phyloP scores from a whole-genome alignment of 306 rosid genomes.

The Macrotyloma uniflorum region DNA sequence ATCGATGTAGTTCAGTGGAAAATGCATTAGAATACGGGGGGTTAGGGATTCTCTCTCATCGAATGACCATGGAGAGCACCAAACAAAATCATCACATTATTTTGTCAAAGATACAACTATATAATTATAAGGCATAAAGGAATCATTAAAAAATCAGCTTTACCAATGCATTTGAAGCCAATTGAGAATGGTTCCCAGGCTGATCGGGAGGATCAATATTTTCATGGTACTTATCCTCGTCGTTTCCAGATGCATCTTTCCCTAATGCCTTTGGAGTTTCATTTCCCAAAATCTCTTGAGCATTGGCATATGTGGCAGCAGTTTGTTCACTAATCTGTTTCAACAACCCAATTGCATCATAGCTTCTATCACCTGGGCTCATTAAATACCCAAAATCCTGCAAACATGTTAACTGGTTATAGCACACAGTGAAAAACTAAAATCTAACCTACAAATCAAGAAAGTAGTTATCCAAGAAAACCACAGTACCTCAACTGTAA shows the following conservation, averaged over 20 bases:
- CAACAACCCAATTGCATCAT: conserved; percentile 86
- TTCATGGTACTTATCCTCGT: conserved; percentile 35
- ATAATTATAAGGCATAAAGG: background rate
- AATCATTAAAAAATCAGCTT: background rate
- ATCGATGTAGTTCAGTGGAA: background rate
- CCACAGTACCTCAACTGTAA: conserved; percentile 73
- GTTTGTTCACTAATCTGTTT: conserved; percentile 79
- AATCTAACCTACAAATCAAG: background rate
- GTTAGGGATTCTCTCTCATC: background rate
- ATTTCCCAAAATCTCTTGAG: conserved; percentile 74
- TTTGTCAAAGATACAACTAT: background rate
- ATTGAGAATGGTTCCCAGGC: conserved; percentile 47
- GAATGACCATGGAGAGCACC: background rate
- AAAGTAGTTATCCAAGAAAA: conserved; percentile 15
- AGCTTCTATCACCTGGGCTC: conserved; percentile 90
- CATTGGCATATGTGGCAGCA: conserved; percentile 80
- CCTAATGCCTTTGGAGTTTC: conserved; percentile 61
- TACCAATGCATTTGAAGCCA: conserved; percentile 65
- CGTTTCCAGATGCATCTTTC: conserved; percentile 37
- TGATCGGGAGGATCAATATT: conserved; percentile 34
- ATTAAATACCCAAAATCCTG: conserved; percentile 85
- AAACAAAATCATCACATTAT: too few relatives aligned
- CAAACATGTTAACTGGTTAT: conserved; percentile 22
- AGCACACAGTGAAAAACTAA: background rate
- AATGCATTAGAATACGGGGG: background rate